A percentile compares a stretch with the other conserved stretches of the same genome.
phyloP scores from a whole-genome alignment of 2,329 filamentous ascomycete species.

The Paecilomyces niveus region DNA sequence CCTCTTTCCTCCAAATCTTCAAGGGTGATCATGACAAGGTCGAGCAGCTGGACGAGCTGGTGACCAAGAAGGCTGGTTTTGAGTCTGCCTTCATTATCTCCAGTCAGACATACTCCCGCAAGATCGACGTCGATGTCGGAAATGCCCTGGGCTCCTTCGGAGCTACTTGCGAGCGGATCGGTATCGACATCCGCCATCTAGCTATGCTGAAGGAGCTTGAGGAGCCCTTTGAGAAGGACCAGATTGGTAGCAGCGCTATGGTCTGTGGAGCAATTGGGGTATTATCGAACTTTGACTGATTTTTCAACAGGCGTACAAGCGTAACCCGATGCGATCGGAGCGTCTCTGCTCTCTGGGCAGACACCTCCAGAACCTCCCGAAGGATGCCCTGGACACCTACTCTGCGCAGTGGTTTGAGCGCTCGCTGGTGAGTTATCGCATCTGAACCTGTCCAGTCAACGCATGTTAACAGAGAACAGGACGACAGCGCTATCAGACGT shows the following conservation, averaged over 20 bases:
- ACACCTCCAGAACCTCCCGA: slow-evolving; percentile 47
- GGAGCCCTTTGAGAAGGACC: slow-evolving; percentile 72
- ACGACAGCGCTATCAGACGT: slow-evolving; percentile 34
- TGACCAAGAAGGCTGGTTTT: slow-evolving; percentile 62
- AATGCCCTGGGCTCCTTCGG: slow-evolving; percentile 76
- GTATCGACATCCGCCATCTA: slow-evolving; percentile 66
- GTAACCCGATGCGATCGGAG: slow-evolving; percentile 52
- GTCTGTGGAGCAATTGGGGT: slow-evolving; percentile 11
- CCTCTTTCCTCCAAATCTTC: slow-evolving; percentile 67
- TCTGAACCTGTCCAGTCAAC: not conserved
- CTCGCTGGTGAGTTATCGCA: slow-evolving; percentile 44
- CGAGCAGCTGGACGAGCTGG: slow-evolving; percentile 55
- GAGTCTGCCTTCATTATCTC: slow-evolving; percentile 56
- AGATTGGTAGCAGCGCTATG: slow-evolving; percentile 64
- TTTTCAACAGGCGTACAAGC: slow-evolving; percentile 56
- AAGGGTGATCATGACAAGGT: slow-evolving; percentile 53
- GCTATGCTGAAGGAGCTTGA: slow-evolving; percentile 76
- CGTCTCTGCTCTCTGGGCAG: slow-evolving; percentile 54
- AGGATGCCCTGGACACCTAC: slow-evolving; percentile 59
- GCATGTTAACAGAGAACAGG: slow-evolving; percentile 4
- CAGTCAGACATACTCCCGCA: slow-evolving; percentile 69
- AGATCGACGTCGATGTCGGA: slow-evolving; percentile 73
- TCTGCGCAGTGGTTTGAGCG: slow-evolving; percentile 70
- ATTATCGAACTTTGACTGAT: slow-evolving; percentile 19
- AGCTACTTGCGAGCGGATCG: slow-evolving; percentile 69